A percentile compares a stretch with the other conserved stretches of the same genome.
These are phyloP conservation scores for Mayamaea pseudoterrestris DNA, from an alignment of 108 stramenopile species.

Conservation along the genomic window DNA sequence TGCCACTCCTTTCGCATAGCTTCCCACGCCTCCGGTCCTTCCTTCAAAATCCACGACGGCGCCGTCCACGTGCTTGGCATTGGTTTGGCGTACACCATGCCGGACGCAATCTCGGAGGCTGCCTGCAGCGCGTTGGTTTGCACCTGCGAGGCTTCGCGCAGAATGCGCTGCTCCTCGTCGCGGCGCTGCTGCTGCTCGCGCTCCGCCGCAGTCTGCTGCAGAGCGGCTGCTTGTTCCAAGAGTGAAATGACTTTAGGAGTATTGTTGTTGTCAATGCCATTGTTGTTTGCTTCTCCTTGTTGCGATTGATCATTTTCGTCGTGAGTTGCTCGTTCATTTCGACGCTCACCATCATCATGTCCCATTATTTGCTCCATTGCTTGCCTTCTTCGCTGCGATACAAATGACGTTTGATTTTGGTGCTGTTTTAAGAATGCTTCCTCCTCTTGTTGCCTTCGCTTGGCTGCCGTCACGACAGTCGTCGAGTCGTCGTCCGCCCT, in stretches of 20 bases:
- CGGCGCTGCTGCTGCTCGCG: constrained; percentile 32
- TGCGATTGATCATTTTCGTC: constrained; percentile 4
- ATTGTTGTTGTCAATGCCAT: constrained; percentile 11
- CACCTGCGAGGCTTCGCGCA: constrained; percentile 87
- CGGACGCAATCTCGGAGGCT: constrained; percentile 86
- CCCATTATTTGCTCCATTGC: background rate
- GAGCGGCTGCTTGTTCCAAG: constrained; percentile 72
- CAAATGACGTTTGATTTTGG: background rate
- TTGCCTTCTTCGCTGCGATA: constrained; percentile 3
- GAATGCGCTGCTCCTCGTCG: constrained; percentile 83
- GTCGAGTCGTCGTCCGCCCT: constrained; percentile 1
- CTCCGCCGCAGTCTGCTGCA: constrained; percentile 60
- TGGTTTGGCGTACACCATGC: constrained; percentile 59
- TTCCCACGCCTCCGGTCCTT: constrained; percentile 63
- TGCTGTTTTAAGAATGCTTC: constrained; percentile 5
- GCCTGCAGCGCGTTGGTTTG: constrained; percentile 94
- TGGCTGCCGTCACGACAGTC: constrained; percentile 8
- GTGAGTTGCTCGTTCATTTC: background rate
- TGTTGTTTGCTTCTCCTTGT: constrained; percentile 13
- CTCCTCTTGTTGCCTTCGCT: constrained; percentile 14
- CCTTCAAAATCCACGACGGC: constrained; percentile 57
- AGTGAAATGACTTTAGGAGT: constrained; percentile 32
- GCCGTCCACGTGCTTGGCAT: constrained; percentile 86
- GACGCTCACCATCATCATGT: background rate
- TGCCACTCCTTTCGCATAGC: constrained; percentile 88